These are phyloP conservation scores for Scleroderma citrinum DNA, from an alignment of 768 basidiomycete genomes.

Conservation along the genomic window DNA sequence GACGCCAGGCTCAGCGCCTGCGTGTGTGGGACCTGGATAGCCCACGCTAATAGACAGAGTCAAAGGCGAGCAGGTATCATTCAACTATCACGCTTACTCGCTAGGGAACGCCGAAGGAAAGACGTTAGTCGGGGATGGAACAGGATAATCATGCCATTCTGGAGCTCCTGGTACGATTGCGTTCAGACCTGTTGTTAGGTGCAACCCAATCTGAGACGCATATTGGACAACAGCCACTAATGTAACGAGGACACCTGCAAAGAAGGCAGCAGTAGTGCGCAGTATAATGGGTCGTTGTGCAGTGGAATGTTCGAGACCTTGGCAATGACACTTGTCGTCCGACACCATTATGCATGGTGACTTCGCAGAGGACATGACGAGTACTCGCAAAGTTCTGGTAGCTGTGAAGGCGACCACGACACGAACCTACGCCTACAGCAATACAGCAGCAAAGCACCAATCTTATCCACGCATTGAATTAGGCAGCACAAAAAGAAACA, in stretches of 20 bases:
- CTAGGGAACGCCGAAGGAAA: conserved; percentile 66
- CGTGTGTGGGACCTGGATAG: conserved; percentile 24
- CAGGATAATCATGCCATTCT: conserved; percentile 60
- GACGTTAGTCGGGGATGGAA: conserved; percentile 59
- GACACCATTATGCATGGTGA: background rate
- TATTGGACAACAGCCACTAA: conserved; percentile 7
- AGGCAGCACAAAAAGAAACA: background rate
- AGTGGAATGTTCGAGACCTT: background rate
- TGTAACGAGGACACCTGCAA: conserved; percentile 9
- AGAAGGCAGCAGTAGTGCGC: conserved; percentile 6
- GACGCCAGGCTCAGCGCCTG: conserved; percentile 13
- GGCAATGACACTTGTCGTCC: background rate
- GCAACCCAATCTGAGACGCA: background rate
- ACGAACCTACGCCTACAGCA: no score
- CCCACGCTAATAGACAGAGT: conserved; percentile 19
- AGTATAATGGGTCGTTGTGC: background rate
- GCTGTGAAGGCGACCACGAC: no score
- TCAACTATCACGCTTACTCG: conserved; percentile 12
- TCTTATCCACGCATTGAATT: background rate
- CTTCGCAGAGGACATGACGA: no score
- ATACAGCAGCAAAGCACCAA: no score
- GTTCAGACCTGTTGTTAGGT: conserved; percentile 28
- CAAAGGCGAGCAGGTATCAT: background rate
- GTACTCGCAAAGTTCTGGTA: no score
- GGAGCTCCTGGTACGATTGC: conserved; percentile 71